Base-by-base conservation (phyloP, 2,329 filamentous ascomycete genomes). In the Thielaviopsis punctulata region DNA sequence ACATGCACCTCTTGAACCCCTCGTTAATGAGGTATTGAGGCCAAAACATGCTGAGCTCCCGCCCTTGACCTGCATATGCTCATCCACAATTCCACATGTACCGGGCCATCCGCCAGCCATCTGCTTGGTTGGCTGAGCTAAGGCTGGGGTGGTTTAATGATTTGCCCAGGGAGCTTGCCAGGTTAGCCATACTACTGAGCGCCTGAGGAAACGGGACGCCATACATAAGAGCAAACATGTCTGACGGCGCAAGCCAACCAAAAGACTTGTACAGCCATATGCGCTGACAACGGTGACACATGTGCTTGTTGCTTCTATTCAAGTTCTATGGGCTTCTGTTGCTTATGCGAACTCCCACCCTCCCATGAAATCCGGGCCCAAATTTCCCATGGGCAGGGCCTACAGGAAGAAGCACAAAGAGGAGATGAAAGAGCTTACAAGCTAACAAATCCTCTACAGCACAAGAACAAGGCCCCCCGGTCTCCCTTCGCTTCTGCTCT, bases 391-490 rank as follows among this genome's bases (percentile, higher is more conserved):
- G 13, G 22, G 25, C 25, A 25, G 30, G 15, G 36, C 36, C 36
- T 41, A 27, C 25, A 10, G 30, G 30, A n/a, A 36, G 30, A 36
- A 41, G 36, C 36, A 41, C 36, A 41, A 18, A 21, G 43, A 45
- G 47, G 30, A 39, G 47, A 49, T 49, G 47, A 43, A 19, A 41
- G 27, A 52, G 50, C 36, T 50, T 27, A 36, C 18, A 25, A 50
- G 36, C 50, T 52, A 52, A 52, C 50, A 47, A 19, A 36, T 22
- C 50, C 50, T 39, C 36, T 39, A 15, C 45, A 48, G 30, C 33
- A 48, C 36, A 50, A 41, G 15, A 43, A 44, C 36, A 43, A 47
- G 44, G 33, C 24, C 50, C 49, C 49, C 49, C 36, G 44, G 50
- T 41, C 36, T 36, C 25, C 50, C 33, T 47, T 52, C 36, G 33